Percentiles rank a stretch among this genome's conserved stretches.
phyloP scores from a whole-genome alignment of 441 rosid genomes.

The Syzygium syzygioides region DNA sequence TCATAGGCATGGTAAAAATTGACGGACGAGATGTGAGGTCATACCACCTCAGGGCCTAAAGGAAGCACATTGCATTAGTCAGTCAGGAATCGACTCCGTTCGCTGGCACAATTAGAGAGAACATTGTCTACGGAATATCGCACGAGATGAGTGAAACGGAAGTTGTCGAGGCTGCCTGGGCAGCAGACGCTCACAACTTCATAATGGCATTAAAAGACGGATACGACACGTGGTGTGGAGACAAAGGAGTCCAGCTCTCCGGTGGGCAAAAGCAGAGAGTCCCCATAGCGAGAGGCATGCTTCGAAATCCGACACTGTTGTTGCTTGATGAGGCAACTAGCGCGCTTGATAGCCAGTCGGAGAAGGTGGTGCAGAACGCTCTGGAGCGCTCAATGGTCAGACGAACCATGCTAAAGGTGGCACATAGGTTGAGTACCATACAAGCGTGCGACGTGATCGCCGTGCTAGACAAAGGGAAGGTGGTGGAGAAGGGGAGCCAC shows the following conservation, averaged over 20 bases:
- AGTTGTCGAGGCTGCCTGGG: constrained; percentile 44
- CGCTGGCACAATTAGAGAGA: constrained; percentile 49
- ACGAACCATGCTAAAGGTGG: constrained; percentile 68
- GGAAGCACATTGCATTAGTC: constrained; percentile 59
- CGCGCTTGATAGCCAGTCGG: constrained; percentile 65
- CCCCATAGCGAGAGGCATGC: constrained; percentile 60
- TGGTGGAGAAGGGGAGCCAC: constrained; percentile 64
- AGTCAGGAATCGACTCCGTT: constrained; percentile 72
- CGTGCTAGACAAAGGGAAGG: constrained; percentile 44
- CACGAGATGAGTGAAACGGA: constrained; percentile 34
- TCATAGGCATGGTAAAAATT: constrained; percentile 39
- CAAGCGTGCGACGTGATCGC: constrained; percentile 51
- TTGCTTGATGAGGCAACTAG: constrained; percentile 70
- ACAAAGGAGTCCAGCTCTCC: constrained; percentile 57
- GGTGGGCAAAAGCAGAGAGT: constrained; percentile 81
- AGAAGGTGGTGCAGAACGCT: constrained; percentile 70
- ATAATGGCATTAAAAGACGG: constrained; percentile 46
- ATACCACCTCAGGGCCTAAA: constrained; percentile 41
- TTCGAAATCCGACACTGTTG: constrained; percentile 44
- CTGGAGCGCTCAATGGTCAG: constrained; percentile 68
- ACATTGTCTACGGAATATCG: constrained; percentile 40
- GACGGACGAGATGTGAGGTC: constrained; percentile 48
- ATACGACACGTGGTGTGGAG: constrained; percentile 55
- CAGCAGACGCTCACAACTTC: constrained; percentile 76
- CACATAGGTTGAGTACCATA: constrained; percentile 66